Percentiles rank a stretch among this genome's conserved stretches.
Conservation (phyloP, 2,329 filamentous ascomycete genomes). For the Dryadomyces quercivorus region DNA sequence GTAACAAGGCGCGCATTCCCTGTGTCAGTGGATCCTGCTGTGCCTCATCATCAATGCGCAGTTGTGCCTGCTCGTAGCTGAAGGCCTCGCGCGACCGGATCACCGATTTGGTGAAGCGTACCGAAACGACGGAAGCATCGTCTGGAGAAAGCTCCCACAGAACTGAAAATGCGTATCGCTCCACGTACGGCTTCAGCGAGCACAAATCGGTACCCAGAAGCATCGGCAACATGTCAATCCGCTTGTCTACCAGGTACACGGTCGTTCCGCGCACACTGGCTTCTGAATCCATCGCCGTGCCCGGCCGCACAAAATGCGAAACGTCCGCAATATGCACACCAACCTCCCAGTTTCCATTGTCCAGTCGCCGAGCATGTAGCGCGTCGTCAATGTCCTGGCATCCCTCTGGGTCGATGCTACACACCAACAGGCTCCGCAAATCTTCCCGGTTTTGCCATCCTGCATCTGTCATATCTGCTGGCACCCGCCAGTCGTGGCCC, state of each 20-base stretch:
- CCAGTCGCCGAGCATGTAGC: constrained; percentile 69
- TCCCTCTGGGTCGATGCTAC: constrained; percentile 91
- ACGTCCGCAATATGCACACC: constrained; percentile 98
- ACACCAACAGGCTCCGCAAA: constrained; percentile 75
- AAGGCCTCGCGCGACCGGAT: constrained; percentile 95
- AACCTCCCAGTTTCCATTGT: constrained; percentile 91
- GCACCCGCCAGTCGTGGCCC: constrained; percentile 90
- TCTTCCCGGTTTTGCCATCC: constrained; percentile 82
- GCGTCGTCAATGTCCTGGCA: constrained; percentile 99
- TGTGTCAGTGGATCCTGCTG: constrained; percentile 82
- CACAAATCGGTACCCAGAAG: constrained; percentile 92
- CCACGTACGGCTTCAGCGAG: constrained; percentile 95
- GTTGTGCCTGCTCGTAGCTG: constrained; percentile 91
- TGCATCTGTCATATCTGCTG: constrained; percentile 53
- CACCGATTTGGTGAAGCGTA: constrained; percentile 93
- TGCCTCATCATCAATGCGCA: constrained; percentile 79
- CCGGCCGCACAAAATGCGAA: constrained; percentile 96
- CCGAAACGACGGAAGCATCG: constrained; percentile 71
- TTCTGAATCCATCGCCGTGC: constrained; percentile 93
- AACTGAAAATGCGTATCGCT: constrained; percentile 77
- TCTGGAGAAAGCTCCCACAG: constrained; percentile 67
- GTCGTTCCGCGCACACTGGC: constrained; percentile 90
- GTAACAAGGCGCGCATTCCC: constrained; percentile 77
- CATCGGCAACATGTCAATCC: constrained; percentile 98
- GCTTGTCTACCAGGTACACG: constrained; percentile 96